These are phyloP conservation scores for Paramecium sexaurelia DNA, from an alignment of 73 alveolate genomes.

Conservation along the genomic window DNA sequence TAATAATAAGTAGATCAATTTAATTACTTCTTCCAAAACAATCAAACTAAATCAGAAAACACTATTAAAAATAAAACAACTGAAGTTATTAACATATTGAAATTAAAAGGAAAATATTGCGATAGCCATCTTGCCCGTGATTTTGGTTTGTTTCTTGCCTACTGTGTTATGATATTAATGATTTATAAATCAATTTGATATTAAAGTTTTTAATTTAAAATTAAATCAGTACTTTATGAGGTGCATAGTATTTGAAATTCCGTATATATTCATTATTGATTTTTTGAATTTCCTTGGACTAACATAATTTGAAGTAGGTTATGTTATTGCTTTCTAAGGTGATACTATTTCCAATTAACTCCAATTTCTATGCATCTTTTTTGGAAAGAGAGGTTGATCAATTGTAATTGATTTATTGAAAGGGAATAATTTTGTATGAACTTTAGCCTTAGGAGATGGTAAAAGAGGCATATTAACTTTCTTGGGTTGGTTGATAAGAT, in stretches of 20 bases:
- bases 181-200: conserved; percentile 6
- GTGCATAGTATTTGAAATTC: conserved; percentile 8
- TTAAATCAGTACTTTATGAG: not conserved
- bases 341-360: not conserved
- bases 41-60: not conserved
- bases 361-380: not conserved
- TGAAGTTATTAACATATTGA: not conserved
- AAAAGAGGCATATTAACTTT: not conserved
- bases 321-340: not conserved
- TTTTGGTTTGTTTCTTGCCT: not conserved
- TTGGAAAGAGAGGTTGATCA: not conserved
- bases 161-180: not conserved
- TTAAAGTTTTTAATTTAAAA: not conserved
- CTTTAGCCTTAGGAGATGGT: not conserved
- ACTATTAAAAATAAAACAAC: not conserved
- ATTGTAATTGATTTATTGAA: conserved; percentile 21
- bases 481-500: not conserved
- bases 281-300: conserved; percentile 18
- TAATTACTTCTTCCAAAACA: not conserved
- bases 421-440: not conserved
- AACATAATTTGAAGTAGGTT: not conserved
- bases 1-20: not conserved
- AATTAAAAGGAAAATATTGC: not conserved
- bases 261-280: conserved; percentile 17
- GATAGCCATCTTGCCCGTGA: not conserved